phyloP scores from a whole-genome alignment of 2,329 filamentous ascomycete genomes.

The Metarhizium sp. region DNA sequence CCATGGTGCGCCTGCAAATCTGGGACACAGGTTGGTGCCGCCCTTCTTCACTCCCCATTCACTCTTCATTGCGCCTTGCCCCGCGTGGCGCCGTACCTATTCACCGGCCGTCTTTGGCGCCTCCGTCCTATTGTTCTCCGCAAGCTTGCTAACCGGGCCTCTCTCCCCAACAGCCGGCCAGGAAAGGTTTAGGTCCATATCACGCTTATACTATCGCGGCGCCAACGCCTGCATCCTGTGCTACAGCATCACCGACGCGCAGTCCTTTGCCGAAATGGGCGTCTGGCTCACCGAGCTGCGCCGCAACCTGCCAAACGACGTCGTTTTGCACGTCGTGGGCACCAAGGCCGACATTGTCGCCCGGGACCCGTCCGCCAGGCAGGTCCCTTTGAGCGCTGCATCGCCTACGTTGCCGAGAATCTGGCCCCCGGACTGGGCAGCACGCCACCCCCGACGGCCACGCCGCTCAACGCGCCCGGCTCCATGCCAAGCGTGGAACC shows the following conservation, averaged over 20 bases:
- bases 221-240: conserved; percentile 90
- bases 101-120: background rate
- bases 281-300: conserved; percentile 81
- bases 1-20: conserved; percentile 82
- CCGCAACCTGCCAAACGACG: conserved; percentile 64
- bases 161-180: conserved; percentile 55
- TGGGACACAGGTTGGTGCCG: conserved; percentile 69
- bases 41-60: background rate
- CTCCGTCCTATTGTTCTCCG: background rate
- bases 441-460: conserved; percentile 59
- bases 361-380: conserved; percentile 65
- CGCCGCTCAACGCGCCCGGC: conserved; percentile 21
- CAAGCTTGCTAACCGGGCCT: background rate
- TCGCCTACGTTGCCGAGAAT: conserved; percentile 90
- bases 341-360: conserved; percentile 90
- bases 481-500: conserved; percentile 32
- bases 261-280: conserved; percentile 86
- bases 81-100: background rate
- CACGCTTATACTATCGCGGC: conserved; percentile 89
- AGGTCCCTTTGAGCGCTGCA: conserved; percentile 90
- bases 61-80: background rate
- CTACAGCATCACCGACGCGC: conserved; percentile 84
- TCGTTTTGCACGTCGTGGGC: conserved; percentile 89
- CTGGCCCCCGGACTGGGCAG: conserved; percentile 61
- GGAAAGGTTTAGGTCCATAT: conserved; percentile 90